Evolutionary conservation across 2,329 filamentous ascomycete species (phyloP).

Genomic region (Diplocarpon mali): DNA sequence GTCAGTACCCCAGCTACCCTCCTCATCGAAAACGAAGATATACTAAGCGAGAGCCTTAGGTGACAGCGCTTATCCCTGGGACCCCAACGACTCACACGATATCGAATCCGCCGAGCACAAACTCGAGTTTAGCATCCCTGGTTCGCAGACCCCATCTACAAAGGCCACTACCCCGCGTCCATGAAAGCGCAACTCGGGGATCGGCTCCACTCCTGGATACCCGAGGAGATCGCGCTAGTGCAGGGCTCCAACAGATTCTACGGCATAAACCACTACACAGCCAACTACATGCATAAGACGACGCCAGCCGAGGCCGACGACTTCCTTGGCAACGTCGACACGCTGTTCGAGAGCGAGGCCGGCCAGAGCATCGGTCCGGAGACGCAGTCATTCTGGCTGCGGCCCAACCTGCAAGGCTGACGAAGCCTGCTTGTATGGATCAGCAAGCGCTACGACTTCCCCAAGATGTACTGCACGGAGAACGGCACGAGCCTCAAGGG

Average conservation of each 20-base stretch:
- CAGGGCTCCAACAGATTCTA: constrained; percentile 88
- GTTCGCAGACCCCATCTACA: constrained; percentile 83
- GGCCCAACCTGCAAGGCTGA: constrained; percentile 66
- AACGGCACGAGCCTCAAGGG: constrained; percentile 78
- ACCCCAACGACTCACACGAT: constrained; percentile 62
- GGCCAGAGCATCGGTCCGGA: constrained; percentile 68
- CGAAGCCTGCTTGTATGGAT: constrained; percentile 67
- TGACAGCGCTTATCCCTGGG: constrained; percentile 75
- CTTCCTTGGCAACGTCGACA: constrained; percentile 65
- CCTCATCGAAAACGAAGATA: neutral
- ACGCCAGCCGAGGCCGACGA: constrained; percentile 52
- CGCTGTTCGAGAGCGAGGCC: constrained; percentile 57
- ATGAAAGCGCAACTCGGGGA: constrained; percentile 74
- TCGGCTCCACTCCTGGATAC: constrained; percentile 63
- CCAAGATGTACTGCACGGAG: constrained; percentile 79
- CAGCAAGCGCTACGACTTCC: constrained; percentile 62
- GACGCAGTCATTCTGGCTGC: constrained; percentile 74
- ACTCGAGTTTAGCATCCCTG: constrained; percentile 81
- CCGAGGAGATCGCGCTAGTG: constrained; percentile 62
- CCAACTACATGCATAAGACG: constrained; percentile 70
- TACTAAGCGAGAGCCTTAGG: constrained; percentile 32
- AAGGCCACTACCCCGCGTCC: constrained; percentile 70
- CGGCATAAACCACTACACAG: constrained; percentile 89
- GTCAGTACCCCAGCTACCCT: constrained; percentile 30
- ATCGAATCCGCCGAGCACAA: constrained; percentile 68